Evolutionary conservation across 2,329 filamentous ascomycete species (phyloP).

Genomic region (Sclerotinia sclerotiorum): DNA sequence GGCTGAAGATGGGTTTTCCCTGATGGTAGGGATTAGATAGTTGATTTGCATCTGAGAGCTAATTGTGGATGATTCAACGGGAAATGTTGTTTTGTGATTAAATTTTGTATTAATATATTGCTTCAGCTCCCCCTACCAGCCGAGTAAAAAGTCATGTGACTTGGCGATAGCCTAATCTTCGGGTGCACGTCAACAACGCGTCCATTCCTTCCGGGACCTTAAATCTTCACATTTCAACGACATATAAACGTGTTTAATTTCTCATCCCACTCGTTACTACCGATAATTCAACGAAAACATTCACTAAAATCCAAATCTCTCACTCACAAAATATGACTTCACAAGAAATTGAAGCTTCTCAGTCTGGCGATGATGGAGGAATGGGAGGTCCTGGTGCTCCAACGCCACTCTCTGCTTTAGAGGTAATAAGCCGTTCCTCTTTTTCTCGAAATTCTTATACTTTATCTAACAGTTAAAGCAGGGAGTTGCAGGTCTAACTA

Average conservation of each 20-base stretch:
- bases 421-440: slow-evolving; percentile 60
- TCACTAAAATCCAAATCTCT: not conserved
- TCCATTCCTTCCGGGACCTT: slow-evolving; percentile 1
- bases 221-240: slow-evolving; percentile 1
- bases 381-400: slow-evolving; percentile 87
- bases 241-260: not conserved
- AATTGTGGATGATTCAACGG: too few relatives aligned
- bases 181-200: slow-evolving; percentile 20
- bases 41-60: too few relatives aligned
- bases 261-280: not conserved
- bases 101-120: too few relatives aligned
- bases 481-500: slow-evolving; percentile 88
- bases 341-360: slow-evolving; percentile 55
- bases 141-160: slow-evolving; percentile 7
- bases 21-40: too few relatives aligned
- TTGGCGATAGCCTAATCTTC: slow-evolving; percentile 19
- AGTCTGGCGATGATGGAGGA: slow-evolving; percentile 72
- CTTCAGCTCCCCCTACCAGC: too few relatives aligned
- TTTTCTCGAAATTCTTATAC: not conserved
- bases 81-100: too few relatives aligned
- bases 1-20: too few relatives aligned
- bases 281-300: not conserved
- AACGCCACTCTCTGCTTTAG: slow-evolving; percentile 79
- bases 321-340: slow-evolving; percentile 33
- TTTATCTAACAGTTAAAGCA: slow-evolving; percentile 43